Conservation (phyloP, 2,329 filamentous ascomycete species). For the Taxawa tesnikishii region DNA sequence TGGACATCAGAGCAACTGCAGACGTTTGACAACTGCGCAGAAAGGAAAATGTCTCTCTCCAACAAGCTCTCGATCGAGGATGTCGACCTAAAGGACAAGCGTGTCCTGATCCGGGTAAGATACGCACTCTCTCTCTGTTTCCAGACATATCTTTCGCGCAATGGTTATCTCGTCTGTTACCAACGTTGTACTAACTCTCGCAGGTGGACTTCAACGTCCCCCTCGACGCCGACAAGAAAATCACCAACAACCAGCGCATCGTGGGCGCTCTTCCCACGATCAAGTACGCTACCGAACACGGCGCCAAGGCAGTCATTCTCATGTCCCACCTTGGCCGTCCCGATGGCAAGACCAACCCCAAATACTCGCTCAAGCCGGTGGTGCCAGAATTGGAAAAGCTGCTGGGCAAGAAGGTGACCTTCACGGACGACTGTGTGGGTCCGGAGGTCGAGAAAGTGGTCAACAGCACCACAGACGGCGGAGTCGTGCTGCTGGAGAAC, state of each 20-base stretch:
- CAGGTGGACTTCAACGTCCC: conserved; percentile 99
- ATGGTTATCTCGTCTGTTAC: too few species aligned
- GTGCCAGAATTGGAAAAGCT: conserved; percentile 65
- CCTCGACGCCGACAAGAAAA: conserved; percentile 70
- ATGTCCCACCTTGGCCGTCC: conserved; percentile 98
- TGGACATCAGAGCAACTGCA: too few species aligned
- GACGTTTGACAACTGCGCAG: too few species aligned
- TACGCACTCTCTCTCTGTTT: conserved; percentile 4
- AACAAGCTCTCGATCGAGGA: conserved; percentile 97
- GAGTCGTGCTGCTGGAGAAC: conserved; percentile 90
- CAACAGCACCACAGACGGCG: conserved; percentile 66
- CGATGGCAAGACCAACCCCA: conserved; percentile 75
- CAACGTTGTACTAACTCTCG: conserved; percentile 1
- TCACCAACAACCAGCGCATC: conserved; percentile 98
- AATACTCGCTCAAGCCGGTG: conserved; percentile 92
- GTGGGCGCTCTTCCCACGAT: conserved; percentile 57
- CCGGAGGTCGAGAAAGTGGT: conserved; percentile 82
- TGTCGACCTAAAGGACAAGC: conserved; percentile 95
- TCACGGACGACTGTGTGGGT: conserved; percentile 84
- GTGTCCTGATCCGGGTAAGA: conserved; percentile 90
- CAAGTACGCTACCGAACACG: conserved; percentile 27
- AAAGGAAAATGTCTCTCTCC: conserved; percentile 94
- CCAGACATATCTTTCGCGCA: too few species aligned
- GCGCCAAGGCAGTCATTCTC: conserved; percentile 61
- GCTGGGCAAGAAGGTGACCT: conserved; percentile 63